phyloP scores from a whole-genome alignment of 345 rosid genomes.

The Citrus trifoliata region DNA sequence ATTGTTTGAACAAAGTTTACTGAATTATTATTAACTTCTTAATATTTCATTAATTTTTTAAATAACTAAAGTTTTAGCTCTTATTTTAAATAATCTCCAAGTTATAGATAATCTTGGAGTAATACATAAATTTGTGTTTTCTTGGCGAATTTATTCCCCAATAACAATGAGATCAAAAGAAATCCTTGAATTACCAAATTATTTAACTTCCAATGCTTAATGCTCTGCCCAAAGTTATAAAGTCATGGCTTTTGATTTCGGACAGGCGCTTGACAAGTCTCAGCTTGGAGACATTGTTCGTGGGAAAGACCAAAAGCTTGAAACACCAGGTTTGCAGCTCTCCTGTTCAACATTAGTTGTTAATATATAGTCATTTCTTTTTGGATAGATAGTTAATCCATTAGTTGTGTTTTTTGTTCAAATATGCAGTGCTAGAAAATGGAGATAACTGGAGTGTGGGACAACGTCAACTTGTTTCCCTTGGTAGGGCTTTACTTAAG shows the following conservation, averaged over 20 bases:
- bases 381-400: neutral
- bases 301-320: constrained; percentile 80
- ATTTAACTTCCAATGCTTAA: neutral
- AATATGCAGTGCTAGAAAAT: constrained; percentile 70
- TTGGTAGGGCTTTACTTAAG: constrained; percentile 90
- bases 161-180: neutral
- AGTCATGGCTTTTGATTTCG: neutral
- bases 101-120: neutral
- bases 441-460: constrained; percentile 99
- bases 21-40: neutral
- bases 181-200: neutral
- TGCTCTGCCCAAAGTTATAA: neutral
- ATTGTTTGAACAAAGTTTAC: neutral
- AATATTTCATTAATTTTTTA: neutral
- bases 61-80: neutral
- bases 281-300: constrained; percentile 91
- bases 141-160: neutral
- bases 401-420: constrained; percentile 15
- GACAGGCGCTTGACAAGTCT: constrained; percentile 92
- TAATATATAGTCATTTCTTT: neutral
- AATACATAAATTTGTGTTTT: neutral
- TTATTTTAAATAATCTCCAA: neutral
- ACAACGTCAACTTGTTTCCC: constrained; percentile 89
- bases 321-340: constrained; percentile 69
- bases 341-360: neutral